Base-by-base conservation (phyloP, 371 early-diverging fungal genomes). In the Parasitella parasitica region DNA sequence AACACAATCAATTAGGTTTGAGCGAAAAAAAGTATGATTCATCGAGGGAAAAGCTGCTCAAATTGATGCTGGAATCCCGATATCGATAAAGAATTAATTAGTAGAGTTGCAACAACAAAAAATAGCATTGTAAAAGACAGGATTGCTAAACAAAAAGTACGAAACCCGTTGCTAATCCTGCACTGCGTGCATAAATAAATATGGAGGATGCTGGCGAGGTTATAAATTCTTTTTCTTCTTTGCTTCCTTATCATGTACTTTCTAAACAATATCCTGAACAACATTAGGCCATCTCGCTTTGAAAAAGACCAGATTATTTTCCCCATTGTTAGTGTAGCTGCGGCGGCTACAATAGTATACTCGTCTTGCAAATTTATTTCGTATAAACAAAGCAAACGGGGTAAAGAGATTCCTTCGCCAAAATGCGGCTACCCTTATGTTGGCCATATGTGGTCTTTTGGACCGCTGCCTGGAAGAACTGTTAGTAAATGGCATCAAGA, bases 361-460 rank as follows among this genome's bases (percentile, higher is more conserved):
- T 18, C 41, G 0, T 8, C 41, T 8, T 41, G 18, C 18, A 41
- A 41, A n/a, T 41, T 41, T 41, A 41, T 41, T 20, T 41, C 41
- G 6, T 18, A 41, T 11, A 39, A 39, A 4, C 38, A 55, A 41
- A 41, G n/a, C 27, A 13, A 7, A 57, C 11, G 12, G 2, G 3
- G 7, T 12, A 57, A 32, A 30, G 50, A 59, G 6, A 59, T 65
- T 13, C 65, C 65, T 3, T 34, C 37, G 7, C 65, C 65, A 20
- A 49, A 35, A 0, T 46, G 48, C 26, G n/a, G 36, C 2, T 59
- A 48, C 34, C 60, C 60, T 22, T 48, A 48, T 34, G n/a, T 65
- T 27, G 67, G 65, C 2, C 68, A 67, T 4, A 28, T 67, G 51
- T n/a, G 63, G 20, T 58, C 68, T 15, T 26, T 67, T 26, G 68